phyloP scores from a whole-genome alignment of 495 filamentous ascomycete genomes.

The Hypoxylon subgilvum region DNA sequence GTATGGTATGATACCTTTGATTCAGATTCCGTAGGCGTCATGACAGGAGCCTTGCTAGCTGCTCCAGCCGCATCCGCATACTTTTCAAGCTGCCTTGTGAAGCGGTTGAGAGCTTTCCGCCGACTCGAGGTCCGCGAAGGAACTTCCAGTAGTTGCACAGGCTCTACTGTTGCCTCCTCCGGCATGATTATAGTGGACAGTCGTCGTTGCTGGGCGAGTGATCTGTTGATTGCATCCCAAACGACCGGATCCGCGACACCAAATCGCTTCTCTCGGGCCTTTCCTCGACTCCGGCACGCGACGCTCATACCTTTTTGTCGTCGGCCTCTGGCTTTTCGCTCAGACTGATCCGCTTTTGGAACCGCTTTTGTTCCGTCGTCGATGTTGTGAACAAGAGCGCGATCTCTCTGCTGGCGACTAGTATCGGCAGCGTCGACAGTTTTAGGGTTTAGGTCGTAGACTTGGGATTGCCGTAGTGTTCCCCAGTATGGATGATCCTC shows the following conservation, averaged over 20 bases:
- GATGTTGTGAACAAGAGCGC: neutral
- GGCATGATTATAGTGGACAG: conserved; percentile 42
- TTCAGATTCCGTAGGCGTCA: conserved; percentile 41
- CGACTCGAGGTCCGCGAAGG: conserved; percentile 47
- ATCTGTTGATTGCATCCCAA: conserved; percentile 46
- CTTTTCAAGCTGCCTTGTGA: conserved; percentile 50
- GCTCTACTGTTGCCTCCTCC: conserved; percentile 5
- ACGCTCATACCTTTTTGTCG: conserved; percentile 17
- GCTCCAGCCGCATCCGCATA: conserved; percentile 43
- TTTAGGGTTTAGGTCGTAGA: neutral
- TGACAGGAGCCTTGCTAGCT: conserved; percentile 34
- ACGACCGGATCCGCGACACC: conserved; percentile 41
- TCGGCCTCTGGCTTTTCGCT: conserved; percentile 2
- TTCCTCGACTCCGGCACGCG: conserved; percentile 3
- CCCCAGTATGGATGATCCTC: conserved; percentile 41
- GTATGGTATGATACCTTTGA: conserved; percentile 50
- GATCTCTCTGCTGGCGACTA: neutral
- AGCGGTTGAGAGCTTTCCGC: conserved; percentile 45
- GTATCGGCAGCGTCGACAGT: neutral
- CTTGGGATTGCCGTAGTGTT: conserved; percentile 29
- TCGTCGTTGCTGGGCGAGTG: conserved; percentile 46
- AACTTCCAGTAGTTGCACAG: conserved; percentile 3
- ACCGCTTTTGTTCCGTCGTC: neutral
- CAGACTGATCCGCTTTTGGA: neutral
- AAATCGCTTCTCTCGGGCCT: conserved; percentile 33